phyloP scores from a whole-genome alignment of 179 eudicot genomes.

The Camellia oleifera region DNA sequence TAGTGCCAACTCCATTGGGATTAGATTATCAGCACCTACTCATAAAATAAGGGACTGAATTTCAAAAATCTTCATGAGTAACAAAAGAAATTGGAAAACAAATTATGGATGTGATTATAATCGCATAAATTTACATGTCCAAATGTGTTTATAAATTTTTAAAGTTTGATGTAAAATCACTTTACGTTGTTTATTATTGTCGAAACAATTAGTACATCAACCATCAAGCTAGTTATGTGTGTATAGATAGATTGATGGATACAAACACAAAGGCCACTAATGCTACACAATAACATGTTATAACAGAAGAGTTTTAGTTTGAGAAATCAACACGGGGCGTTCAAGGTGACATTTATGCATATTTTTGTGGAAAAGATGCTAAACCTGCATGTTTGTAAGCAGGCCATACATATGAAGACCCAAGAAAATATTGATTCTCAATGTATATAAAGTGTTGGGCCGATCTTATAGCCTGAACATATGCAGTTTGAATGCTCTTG shows the following conservation, averaged over 20 bases:
- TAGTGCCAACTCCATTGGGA: constrained; percentile 93
- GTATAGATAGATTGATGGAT: background rate
- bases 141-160: background rate
- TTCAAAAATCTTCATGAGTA: background rate
- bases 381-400: constrained; percentile 84
- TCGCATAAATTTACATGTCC: background rate
- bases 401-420: constrained; percentile 98
- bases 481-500: constrained; percentile 89
- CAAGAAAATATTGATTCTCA: constrained; percentile 91
- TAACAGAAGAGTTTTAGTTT: background rate
- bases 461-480: constrained; percentile 90
- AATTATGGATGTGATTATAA: constrained; percentile 1
- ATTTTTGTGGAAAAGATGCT: background rate
- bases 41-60: constrained; percentile 1
- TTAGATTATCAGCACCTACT: constrained; percentile 86
- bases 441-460: constrained; percentile 90
- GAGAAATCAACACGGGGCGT: constrained; percentile 1
- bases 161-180: background rate
- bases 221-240: background rate
- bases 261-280: background rate
- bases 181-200: background rate
- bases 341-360: background rate
- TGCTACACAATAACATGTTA: constrained; percentile 1
- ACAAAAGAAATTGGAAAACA: background rate
- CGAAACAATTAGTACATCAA: background rate